Conservation (phyloP, 2,329 filamentous ascomycete genomes). For the Colletotrichum sp. region DNA sequence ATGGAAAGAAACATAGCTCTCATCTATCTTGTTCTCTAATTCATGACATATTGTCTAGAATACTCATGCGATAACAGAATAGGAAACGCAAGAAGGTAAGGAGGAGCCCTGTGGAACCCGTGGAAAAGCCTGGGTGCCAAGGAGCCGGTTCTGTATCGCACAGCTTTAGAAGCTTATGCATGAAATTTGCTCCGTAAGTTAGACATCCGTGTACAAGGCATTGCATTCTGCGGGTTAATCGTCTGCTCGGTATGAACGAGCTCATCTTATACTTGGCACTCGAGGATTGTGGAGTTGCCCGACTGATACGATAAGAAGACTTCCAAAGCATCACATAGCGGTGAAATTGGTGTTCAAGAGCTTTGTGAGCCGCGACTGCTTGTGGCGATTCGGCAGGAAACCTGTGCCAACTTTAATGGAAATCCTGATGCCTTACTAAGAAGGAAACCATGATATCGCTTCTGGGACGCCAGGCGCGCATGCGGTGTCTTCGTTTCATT, state of each 20-base stretch:
- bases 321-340: rapidly evolving
- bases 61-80: not conserved
- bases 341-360: not conserved
- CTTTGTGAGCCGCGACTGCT: not conserved
- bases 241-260: not conserved
- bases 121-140: not conserved
- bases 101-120: not conserved
- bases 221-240: not conserved
- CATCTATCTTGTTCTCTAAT: not conserved
- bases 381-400: not conserved
- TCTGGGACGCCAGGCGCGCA: too few relatives aligned
- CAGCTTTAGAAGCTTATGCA: not conserved
- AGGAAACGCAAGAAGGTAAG: not conserved
- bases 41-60: not conserved
- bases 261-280: not conserved
- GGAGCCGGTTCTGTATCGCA: rapidly evolving
- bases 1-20: not conserved
- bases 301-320: not conserved
- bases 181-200: not conserved
- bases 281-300: not conserved
- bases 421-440: too few relatives aligned
- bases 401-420: too few relatives aligned
- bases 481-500: too few relatives aligned
- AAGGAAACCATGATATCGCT: too few relatives aligned
- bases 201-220: not conserved